Base-by-base conservation (phyloP, 192 early-diverging fungal species). In the Radiomyces spectabilis region DNA sequence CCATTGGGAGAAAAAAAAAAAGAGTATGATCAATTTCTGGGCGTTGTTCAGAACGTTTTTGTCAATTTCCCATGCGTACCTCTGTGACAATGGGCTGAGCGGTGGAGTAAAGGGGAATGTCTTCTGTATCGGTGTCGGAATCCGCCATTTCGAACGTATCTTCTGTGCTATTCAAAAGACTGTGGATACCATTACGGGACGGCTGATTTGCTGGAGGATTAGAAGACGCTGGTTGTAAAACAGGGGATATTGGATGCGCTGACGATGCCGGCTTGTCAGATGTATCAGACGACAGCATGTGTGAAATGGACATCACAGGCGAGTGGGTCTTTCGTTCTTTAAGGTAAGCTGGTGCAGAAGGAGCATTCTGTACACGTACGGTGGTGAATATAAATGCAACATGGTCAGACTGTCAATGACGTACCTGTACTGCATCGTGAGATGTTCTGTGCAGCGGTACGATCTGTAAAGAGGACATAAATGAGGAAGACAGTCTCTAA, bases 271-370 rank as follows among this genome's bases (percentile, higher is more conserved):
- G 19, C 18, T 8, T 16, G 0, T 16, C 6, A 43, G 42, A 24
- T 18, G 33, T 49, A 57, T 59, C 56, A 16, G 34, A 16, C 8
- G 45, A 57, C 31, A 65, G 39, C 12, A 65, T 31, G 26, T 59
- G 56, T n/a, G 55, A 33, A 26, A 65, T 65, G 3, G 62, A 65
- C 62, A 65, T 65, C 33, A 57, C 46, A 9, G 62, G 48, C 5
- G 55, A 27, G 7, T 24, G 41, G 16, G 32, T n/a, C 18, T 49
- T 49, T 24, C 6, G 5, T 8, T 35, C 6, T 35, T 35, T 13
- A 35, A 8, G 33, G 13, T 35, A 35, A 35, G 6, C 13, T 35
- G 6, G 5, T 35, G 6, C 33, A 35, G 33, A 8, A 35, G 33
- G 33, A 35, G 33, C 5, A 5, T 8, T 35, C 33, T 35, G 13